Evolutionary conservation across 768 basidiomycete genomes (phyloP), one percentile per base, ranked within the genome.

Genomic region (Hysterangium stoloniferum): DNA sequence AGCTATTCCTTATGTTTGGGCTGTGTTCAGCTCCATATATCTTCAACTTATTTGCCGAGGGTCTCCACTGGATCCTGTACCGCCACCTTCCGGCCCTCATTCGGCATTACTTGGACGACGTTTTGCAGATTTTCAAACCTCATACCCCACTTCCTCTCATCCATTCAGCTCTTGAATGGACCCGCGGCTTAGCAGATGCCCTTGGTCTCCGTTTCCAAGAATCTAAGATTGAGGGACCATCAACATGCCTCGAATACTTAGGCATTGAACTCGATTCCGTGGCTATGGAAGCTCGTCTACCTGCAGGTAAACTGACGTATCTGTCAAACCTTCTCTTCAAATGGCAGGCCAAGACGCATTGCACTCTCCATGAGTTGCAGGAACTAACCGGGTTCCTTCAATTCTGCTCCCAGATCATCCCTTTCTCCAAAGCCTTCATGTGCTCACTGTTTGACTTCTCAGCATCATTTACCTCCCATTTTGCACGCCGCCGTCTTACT

Each of bases 31-130:
- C 67, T 6, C 67, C 68, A 1, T 68, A 69, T 55, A 70, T 72
- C 19, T 71, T 68, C 58, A 69, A 70, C 50, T 59, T 70, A 0
- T 69, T 70, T 48, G 61, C 68, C 0, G 65, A 71, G 50, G 70
- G 61, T 8, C 59, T 70, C 11, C 69, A 71, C 48, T 72, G 68
- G 69, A 69, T 71, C 42, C 62, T 70, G 13, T 49, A 60, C 7
- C 58, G 61, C 7, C 63, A 71, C 48, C 59, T 70, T 42, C 67
- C 65, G 0, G 60, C 62, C 0, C 8, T 7, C 6, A 45, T 69
- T 1, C 58, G 58, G 5, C 68, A 70, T 34, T 69, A 68, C 40
- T 59, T 71, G 1, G 63, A 70, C 6, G 68, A n/a, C n/a, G n/a
- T n/a, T n/a, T n/a, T n/a, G n/a, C n/a, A n/a, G n/a, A n/a, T n/a